Evolutionary conservation across 208 protist genomes (phyloP).

Genomic region (Acanthamoeba culbertsoni): DNA sequence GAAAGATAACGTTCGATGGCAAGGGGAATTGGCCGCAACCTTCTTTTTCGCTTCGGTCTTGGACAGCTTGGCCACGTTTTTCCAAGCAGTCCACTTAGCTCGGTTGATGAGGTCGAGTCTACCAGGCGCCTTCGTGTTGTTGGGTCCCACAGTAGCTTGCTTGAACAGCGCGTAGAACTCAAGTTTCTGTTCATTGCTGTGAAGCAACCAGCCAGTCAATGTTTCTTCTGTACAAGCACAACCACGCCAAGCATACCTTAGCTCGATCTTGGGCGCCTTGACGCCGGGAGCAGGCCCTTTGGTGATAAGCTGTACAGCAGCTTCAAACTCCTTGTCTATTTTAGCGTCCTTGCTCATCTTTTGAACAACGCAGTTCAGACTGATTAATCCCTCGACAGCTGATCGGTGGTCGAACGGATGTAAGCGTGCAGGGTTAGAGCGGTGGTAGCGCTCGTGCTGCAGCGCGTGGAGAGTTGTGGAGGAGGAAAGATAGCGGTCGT

Average conservation of each 20-base stretch:
- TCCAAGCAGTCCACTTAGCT: slow-evolving; percentile 87
- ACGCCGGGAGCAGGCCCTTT: slow-evolving; percentile 34
- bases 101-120: slow-evolving; percentile 35
- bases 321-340: slow-evolving; percentile 50
- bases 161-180: slow-evolving; percentile 96
- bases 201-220: neutral
- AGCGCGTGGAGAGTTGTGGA: neutral
- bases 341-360: neutral
- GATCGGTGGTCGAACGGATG: slow-evolving; percentile 18
- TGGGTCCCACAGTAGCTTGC: slow-evolving; percentile 95
- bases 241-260: neutral
- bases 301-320: slow-evolving; percentile 34
- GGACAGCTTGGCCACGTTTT: neutral
- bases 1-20: neutral
- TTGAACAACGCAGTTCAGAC: slow-evolving; percentile 1
- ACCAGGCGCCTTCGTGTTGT: slow-evolving; percentile 61
- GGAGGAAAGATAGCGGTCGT: slow-evolving; percentile 14
- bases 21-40: neutral
- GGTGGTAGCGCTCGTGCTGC: neutral
- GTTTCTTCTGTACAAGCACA: neutral
- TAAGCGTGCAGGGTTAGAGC: neutral
- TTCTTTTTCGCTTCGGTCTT: slow-evolving; percentile 58
- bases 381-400: slow-evolving; percentile 16
- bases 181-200: slow-evolving; percentile 88
- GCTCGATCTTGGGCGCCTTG: slow-evolving; percentile 10